phyloP scores from a whole-genome alignment of 805 yeast species.

The Nakazawaea holstii region DNA sequence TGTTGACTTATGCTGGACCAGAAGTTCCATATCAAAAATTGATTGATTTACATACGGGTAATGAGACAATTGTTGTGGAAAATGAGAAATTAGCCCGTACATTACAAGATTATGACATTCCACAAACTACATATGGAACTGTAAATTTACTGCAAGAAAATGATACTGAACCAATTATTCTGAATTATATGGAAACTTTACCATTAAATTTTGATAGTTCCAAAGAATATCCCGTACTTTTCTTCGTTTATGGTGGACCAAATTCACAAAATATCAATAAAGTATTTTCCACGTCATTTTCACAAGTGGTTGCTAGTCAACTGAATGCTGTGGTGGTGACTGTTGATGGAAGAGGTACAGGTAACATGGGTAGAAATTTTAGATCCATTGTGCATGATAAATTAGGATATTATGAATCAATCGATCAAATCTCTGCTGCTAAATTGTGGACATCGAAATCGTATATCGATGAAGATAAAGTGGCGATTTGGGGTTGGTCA shows the following conservation, averaged over 20 bases:
- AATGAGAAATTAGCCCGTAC: conserved; percentile 37
- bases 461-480: conserved; percentile 62
- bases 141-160: conserved; percentile 44
- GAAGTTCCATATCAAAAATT: conserved; percentile 73
- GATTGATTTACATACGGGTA: conserved; percentile 41
- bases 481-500: conserved; percentile 98
- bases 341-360: conserved; percentile 97
- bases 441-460: conserved; percentile 53
- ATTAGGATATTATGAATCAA: conserved; percentile 76
- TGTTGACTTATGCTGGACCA: conserved; percentile 77
- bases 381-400: conserved; percentile 77
- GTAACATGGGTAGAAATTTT: conserved; percentile 74
- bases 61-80: conserved; percentile 36
- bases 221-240: conserved; percentile 76
- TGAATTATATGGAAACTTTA: conserved; percentile 68
- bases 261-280: conserved; percentile 80
- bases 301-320: conserved; percentile 72
- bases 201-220: conserved; percentile 66
- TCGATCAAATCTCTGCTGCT: conserved; percentile 86
- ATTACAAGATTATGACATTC: conserved; percentile 47
- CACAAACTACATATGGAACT: conserved; percentile 47
- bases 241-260: conserved; percentile 94
- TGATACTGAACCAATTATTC: conserved; percentile 38
- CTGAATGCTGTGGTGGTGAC: conserved; percentile 84
- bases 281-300: conserved; percentile 54